Percentiles rank a stretch among this genome's conserved stretches.
Evolutionary conservation across 108 stramenopile species (phyloP).

Genomic region (Cyclotella atomus): DNA sequence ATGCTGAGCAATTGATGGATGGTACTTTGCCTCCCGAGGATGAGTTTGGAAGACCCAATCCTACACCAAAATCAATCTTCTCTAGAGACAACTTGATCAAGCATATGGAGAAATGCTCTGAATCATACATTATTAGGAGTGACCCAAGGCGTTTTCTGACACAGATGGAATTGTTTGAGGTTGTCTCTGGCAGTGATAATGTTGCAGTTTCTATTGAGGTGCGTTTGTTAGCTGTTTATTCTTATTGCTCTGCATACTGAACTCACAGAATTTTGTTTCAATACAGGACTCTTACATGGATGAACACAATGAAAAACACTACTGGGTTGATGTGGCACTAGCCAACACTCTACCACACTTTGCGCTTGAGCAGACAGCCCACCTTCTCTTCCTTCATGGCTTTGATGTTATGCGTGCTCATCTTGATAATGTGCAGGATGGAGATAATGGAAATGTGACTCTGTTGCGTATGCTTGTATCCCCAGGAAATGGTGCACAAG

Average conservation of each 20-base stretch:
- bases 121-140: conserved; percentile 64
- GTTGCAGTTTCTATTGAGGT: conserved; percentile 79
- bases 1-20: conserved; percentile 66
- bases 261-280: conserved; percentile 28
- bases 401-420: conserved; percentile 92
- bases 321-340: conserved; percentile 93
- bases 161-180: conserved; percentile 82
- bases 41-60: conserved; percentile 52
- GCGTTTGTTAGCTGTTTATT: not conserved
- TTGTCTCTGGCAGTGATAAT: conserved; percentile 88
- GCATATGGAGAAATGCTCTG: conserved; percentile 81
- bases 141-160: conserved; percentile 82
- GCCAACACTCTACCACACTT: conserved; percentile 90
- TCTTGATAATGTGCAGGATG: conserved; percentile 90
- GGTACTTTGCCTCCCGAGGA: conserved; percentile 42
- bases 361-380: conserved; percentile 84
- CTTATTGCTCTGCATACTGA: conserved; percentile 17
- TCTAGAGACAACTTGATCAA: conserved; percentile 62
- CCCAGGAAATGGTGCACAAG: conserved; percentile 43
- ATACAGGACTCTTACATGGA: conserved; percentile 47
- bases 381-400: conserved; percentile 79
- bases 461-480: conserved; percentile 85
- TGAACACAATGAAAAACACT: conserved; percentile 56
- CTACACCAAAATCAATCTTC: conserved; percentile 51
- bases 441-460: conserved; percentile 91